A percentile compares a stretch with the other conserved stretches of the same genome.
Conservation (phyloP, 345 rosid genomes). For the Hibiscus mutabilis region DNA sequence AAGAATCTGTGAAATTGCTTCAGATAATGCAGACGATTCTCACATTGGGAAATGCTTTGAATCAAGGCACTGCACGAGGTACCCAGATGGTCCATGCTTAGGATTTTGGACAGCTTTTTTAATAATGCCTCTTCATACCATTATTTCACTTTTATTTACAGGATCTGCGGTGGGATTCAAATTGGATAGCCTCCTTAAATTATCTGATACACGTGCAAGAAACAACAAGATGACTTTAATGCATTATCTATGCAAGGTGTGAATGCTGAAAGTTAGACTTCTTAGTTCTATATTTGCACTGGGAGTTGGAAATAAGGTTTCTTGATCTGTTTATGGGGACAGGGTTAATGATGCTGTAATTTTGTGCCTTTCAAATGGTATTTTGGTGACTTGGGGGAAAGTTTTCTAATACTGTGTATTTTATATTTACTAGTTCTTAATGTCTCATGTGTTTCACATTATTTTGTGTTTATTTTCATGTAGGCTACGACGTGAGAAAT, state of each 20-base stretch:
- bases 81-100: conserved; percentile 13
- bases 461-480: not conserved
- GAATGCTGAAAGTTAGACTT: conserved; percentile 12
- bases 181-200: conserved; percentile 91
- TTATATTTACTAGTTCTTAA: not conserved
- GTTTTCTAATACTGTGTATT: not conserved
- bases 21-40: conserved; percentile 98
- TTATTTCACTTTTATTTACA: conserved; percentile 22
- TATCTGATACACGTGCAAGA: conserved; percentile 94
- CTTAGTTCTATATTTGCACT: not conserved
- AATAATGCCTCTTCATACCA: not conserved
- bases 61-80: conserved; percentile 98
- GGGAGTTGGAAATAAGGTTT: not conserved
- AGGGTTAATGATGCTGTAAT: not conserved
- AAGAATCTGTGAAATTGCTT: conserved; percentile 82
- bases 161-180: conserved; percentile 98
- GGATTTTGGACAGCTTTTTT: not conserved
- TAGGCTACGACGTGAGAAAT: not conserved
- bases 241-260: conserved; percentile 98
- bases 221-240: conserved; percentile 93
- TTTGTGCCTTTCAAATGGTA: not conserved
- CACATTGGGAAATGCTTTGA: conserved; percentile 93
- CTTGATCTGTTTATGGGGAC: not conserved
- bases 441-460: not conserved
- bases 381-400: not conserved